Conservation (phyloP, 495 filamentous ascomycete genomes). For the Letharia columbiana region DNA sequence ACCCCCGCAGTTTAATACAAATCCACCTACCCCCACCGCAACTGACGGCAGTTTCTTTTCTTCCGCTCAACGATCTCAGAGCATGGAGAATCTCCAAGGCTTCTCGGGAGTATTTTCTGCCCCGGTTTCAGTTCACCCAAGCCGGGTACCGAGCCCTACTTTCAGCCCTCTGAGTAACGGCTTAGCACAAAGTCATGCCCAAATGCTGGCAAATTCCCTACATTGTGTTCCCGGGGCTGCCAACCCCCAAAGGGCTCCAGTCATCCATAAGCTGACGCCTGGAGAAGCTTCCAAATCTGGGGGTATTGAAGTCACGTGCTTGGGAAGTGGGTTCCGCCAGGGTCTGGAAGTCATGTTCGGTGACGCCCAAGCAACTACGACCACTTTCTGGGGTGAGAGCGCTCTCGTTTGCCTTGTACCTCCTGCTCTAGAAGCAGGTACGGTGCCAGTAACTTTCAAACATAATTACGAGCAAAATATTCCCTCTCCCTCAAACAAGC, state of each 20-base stretch:
- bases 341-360: constrained; percentile 86
- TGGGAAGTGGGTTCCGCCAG: constrained; percentile 70
- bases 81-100: constrained; percentile 45
- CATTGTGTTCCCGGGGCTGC: constrained; percentile 31
- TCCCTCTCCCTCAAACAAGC: constrained; percentile 44
- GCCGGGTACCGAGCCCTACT: constrained; percentile 41
- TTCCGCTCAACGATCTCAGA: constrained; percentile 42
- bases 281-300: constrained; percentile 71
- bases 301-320: constrained; percentile 74
- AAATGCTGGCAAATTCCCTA: constrained; percentile 30
- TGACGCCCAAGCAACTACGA: constrained; percentile 63
- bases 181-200: constrained; percentile 23
- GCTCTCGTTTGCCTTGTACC: constrained; percentile 80
- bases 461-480: constrained; percentile 46
- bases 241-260: constrained; percentile 39
- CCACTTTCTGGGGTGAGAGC: constrained; percentile 72
- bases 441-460: constrained; percentile 67
- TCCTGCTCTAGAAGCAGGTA: constrained; percentile 57
- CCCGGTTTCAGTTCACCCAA: constrained; percentile 54
- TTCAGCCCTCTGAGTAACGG: constrained; percentile 35
- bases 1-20: constrained; percentile 44
- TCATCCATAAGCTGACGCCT: constrained; percentile 72
- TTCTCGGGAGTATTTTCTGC: constrained; percentile 54
- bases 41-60: constrained; percentile 46
- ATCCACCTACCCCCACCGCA: constrained; percentile 56